Conservation (phyloP, 176 grass and related monocot species). For the barley (Hordeum vulgare) region MorexV3_pseudomolecules_assembly NC_058519.1:584290497-584290996, state of each 20-base stretch:
- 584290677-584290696: background rate
- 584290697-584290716: background rate
- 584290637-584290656: background rate
- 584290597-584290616: background rate
- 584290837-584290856: background rate
- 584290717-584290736: background rate
- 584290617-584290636: too few species aligned
- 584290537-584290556: too few species aligned
- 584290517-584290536: too few species aligned
- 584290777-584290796: background rate
- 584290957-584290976: background rate
- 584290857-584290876: background rate
- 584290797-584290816: background rate
- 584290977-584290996: background rate
- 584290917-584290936: background rate
- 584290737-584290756: background rate
- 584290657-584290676: background rate
- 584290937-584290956: background rate
- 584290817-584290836: background rate
- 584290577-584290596: too few species aligned
- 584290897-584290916: background rate
- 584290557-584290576: too few species aligned
- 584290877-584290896: constrained; percentile 4
- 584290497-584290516: too few species aligned
- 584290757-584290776: background rate